Percentiles rank a stretch among this genome's conserved stretches.
Conservation (phyloP, 371 early-diverging fungal genomes). For the Mucor saturninus region DNA sequence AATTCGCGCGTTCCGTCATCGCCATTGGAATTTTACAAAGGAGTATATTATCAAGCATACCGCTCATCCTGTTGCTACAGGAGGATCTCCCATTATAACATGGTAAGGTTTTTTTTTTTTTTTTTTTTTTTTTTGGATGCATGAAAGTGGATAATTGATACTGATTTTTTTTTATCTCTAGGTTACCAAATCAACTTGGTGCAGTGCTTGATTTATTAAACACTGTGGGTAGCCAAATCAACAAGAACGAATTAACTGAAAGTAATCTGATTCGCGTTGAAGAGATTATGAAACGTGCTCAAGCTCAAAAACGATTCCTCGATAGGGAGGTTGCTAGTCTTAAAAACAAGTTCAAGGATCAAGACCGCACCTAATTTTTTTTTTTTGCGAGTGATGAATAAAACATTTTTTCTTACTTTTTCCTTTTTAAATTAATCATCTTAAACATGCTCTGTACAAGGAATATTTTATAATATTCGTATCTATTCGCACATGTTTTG, state of each 20-base stretch:
- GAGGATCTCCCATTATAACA: constrained; percentile 66
- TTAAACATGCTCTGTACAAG: too few relatives aligned
- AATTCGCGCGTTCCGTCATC: constrained; percentile 82
- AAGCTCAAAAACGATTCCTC: constrained; percentile 63
- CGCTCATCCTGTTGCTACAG: constrained; percentile 75
- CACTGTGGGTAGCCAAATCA: constrained; percentile 50
- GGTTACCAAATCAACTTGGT: constrained; percentile 79
- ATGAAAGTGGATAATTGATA: background rate
- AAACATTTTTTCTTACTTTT: background rate
- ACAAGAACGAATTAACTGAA: constrained; percentile 48
- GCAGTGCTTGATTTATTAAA: constrained; percentile 66
- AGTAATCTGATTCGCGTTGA: constrained; percentile 59
- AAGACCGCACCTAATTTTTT: constrained; percentile 19
- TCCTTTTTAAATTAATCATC: too few relatives aligned
- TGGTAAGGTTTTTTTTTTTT: constrained; percentile 28
- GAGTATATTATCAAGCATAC: constrained; percentile 83
- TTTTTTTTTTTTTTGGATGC: background rate
- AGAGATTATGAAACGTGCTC: constrained; percentile 61
- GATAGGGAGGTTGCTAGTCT: constrained; percentile 65
- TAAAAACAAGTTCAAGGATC: constrained; percentile 38
- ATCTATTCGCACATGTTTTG: too few relatives aligned
- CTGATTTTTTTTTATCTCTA: constrained; percentile 9
- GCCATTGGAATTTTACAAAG: constrained; percentile 91
- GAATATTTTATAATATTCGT: too few relatives aligned
- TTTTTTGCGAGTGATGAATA: background rate